phyloP scores from a whole-genome alignment of 1,139 yeast species.

The Kurtzmaniella quercitrusa region DNA sequence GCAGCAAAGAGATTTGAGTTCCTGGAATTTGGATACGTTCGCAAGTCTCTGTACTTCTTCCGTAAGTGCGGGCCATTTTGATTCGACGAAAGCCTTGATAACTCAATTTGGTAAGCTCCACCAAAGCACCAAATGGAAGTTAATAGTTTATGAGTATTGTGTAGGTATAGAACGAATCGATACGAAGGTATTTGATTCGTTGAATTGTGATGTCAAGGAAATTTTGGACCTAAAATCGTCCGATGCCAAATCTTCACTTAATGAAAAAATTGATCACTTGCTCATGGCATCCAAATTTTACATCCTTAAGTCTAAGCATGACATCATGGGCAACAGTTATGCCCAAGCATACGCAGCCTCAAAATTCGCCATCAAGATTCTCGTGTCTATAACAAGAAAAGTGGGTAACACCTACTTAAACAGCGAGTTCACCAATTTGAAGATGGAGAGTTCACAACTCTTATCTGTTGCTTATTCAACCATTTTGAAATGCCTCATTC shows the following conservation, averaged over 20 bases:
- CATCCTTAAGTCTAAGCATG: conserved; percentile 20
- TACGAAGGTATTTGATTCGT: conserved; percentile 7
- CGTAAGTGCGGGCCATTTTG: background rate
- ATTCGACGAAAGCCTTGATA: background rate
- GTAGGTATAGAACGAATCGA: conserved; percentile 13
- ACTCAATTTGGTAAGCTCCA: conserved; percentile 1
- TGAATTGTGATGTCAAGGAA: background rate
- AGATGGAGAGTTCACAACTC: conserved; percentile 30
- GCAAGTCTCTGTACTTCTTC: background rate
- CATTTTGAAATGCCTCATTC: conserved; percentile 32
- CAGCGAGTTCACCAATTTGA: conserved; percentile 19
- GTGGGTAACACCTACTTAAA: conserved; percentile 21
- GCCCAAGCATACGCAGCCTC: conserved; percentile 24
- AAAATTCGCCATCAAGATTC: conserved; percentile 37
- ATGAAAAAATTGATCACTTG: conserved; percentile 29
- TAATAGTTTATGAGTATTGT: conserved; percentile 27
- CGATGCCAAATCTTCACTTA: conserved; percentile 15
- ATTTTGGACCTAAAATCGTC: background rate
- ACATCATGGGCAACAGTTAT: conserved; percentile 12
- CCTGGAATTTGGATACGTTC: conserved; percentile 16
- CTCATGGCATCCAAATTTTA: conserved; percentile 34
- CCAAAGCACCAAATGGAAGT: conserved; percentile 21
- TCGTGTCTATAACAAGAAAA: conserved; percentile 39
- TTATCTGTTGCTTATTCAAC: conserved; percentile 31
- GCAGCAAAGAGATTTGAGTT: conserved; percentile 3